phyloP scores from a whole-genome alignment of 176 grass and related monocot genomes.

The Guadua angustifolia region DNA sequence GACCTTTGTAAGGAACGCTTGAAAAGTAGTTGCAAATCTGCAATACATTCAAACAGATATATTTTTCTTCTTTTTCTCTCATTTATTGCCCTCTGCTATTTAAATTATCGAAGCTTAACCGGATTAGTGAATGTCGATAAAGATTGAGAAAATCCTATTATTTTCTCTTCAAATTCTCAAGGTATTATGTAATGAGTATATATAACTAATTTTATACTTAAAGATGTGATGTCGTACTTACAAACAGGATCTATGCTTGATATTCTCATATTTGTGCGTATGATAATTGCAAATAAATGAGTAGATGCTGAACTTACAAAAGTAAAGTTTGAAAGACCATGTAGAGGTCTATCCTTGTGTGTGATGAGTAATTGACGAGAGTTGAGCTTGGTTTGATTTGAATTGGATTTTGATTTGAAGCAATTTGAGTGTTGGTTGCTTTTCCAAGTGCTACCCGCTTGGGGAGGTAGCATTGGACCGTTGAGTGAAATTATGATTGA shows the following conservation, averaged over 20 bases:
- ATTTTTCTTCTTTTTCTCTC: background rate
- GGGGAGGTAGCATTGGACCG: too few relatives aligned
- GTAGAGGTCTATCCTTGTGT: too few relatives aligned
- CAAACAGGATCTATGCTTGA: constrained; percentile 1
- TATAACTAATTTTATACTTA: constrained; percentile 4
- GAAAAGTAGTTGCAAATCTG: background rate
- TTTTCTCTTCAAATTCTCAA: background rate
- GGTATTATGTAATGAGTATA: background rate
- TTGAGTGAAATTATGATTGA: too few relatives aligned
- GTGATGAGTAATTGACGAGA: too few relatives aligned
- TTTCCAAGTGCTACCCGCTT: too few relatives aligned
- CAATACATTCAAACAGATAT: background rate
- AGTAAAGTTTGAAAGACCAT: too few relatives aligned
- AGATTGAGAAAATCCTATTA: background rate
- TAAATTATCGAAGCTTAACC: background rate
- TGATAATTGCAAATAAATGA: background rate
- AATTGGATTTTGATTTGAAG: too few relatives aligned
- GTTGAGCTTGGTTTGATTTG: too few relatives aligned
- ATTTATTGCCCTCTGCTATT: background rate
- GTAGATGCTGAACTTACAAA: too few relatives aligned
- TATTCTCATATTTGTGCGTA: background rate
- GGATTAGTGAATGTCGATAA: constrained; percentile 12
- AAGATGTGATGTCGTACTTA: background rate
- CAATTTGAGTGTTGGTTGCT: too few relatives aligned
- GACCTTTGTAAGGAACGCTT: background rate